Base-by-base conservation (phyloP, 768 basidiomycete species). In the Trametes meyenii region DNA sequence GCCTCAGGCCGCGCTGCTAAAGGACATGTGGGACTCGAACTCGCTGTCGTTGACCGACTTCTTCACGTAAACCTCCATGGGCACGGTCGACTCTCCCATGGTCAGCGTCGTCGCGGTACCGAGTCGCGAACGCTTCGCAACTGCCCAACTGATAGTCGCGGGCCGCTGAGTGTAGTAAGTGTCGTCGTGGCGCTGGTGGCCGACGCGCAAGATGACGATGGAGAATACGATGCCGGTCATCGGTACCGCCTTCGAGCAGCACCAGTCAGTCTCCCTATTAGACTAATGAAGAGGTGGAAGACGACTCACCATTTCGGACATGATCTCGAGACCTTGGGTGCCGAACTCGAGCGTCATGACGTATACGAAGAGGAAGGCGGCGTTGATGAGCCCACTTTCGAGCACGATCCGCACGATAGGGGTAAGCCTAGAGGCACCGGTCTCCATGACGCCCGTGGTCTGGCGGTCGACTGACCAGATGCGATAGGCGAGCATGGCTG, bases 381-480 rank as follows among this genome's bases (percentile, higher is more conserved):
- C 62, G 49, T 66, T 66, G 36, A 66, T 16, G 19, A 54, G 33
- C 11, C 62, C 62, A 49, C 65, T 66, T 40, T 66, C 65, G 44
- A 66, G 39, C 19, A 64, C 33, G 40, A 66, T 64, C 17, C 57
- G 55, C 3, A 66, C 44, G n/a, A 66, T 48, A 19, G 62, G 61
- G 26, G 50, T 60, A 13, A 58, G 49, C 26, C 38, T 35, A 10
- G 50, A 52, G 19, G 12, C 17, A 33, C 24, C 26, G 33, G 26
- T 10, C 10, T 58, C 55, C n/a, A 42, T 17, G 8, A 19, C 55
- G 53, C 33, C 8, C 38, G 16, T 13, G 21, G 39, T 40, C n/a
- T 45, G 36, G 40, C 51, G 39, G 46, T 62, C 51, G 36, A 62
- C 19, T 8, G 36, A 55, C 62, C 62, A 63, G 46, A 63, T 66